A percentile compares a stretch with the other conserved stretches of the same genome.
Conservation (phyloP, 495 filamentous ascomycete genomes). For the Cercophora scortea region DNA sequence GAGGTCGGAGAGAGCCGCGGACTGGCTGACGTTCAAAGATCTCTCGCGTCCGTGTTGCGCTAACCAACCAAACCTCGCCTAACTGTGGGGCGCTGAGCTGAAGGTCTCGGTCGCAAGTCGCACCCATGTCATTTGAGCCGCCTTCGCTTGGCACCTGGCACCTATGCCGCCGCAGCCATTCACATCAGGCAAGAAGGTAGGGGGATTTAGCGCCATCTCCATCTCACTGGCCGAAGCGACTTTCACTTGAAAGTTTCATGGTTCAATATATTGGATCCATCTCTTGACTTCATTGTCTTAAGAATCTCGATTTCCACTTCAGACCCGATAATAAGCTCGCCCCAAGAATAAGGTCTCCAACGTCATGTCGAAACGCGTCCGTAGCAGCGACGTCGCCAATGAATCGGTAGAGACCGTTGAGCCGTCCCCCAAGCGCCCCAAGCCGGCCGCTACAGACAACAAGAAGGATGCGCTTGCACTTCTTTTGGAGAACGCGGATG, state of each 20-base stretch:
- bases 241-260: too few relatives aligned
- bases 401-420: neutral
- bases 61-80: constrained; percentile 3
- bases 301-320: too few relatives aligned
- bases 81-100: neutral
- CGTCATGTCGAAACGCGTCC: constrained; percentile 15
- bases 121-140: too few relatives aligned
- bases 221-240: too few relatives aligned
- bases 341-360: neutral
- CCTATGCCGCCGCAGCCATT: too few relatives aligned
- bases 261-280: too few relatives aligned
- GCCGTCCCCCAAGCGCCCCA: constrained; percentile 9
- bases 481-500: constrained; percentile 23
- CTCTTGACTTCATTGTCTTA: too few relatives aligned
- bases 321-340: neutral
- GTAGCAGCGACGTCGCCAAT: constrained; percentile 1
- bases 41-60: constrained; percentile 3
- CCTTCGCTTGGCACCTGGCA: too few relatives aligned
- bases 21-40: constrained; percentile 8
- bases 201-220: too few relatives aligned
- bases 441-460: neutral
- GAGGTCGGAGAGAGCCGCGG: constrained; percentile 1
- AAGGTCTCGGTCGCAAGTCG: neutral
- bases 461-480: constrained; percentile 1
- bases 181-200: too few relatives aligned